Conservation (phyloP, 148 eudicot species). For the Tetragonia tetragonoides region DNA sequence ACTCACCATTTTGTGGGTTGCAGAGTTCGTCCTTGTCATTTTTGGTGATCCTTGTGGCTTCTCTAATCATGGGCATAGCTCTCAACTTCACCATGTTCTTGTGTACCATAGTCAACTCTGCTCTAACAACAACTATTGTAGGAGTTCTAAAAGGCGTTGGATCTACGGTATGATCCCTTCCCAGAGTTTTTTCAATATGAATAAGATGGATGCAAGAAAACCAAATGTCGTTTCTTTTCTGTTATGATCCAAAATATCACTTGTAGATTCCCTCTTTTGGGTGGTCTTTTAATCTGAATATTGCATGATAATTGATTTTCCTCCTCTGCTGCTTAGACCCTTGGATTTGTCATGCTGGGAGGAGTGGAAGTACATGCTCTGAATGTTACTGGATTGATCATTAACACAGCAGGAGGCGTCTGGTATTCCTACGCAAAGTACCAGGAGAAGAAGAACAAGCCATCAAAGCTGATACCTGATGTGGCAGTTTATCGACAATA, state of each 20-base stretch:
- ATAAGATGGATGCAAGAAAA: not conserved
- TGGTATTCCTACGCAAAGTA: slow-evolving; percentile 93
- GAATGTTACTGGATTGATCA: slow-evolving; percentile 71
- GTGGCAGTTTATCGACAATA: slow-evolving; percentile 52
- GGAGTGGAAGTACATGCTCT: slow-evolving; percentile 88
- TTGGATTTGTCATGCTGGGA: slow-evolving; percentile 84
- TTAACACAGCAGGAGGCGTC: slow-evolving; percentile 88
- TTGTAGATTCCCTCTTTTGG: not conserved
- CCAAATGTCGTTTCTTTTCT: not conserved
- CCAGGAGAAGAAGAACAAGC: slow-evolving; percentile 61
- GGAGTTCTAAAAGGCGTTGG: slow-evolving; percentile 99
- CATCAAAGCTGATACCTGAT: slow-evolving; percentile 48
- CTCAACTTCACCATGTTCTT: slow-evolving; percentile 98
- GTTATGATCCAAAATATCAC: not conserved
- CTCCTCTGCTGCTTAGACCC: slow-evolving; percentile 47
- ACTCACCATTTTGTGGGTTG: slow-evolving; percentile 29
- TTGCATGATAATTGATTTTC: slow-evolving; percentile 1
- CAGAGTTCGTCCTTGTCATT: slow-evolving; percentile 79
- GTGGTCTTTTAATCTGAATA: not conserved
- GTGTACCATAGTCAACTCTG: slow-evolving; percentile 95
- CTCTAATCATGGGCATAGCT: slow-evolving; percentile 91
- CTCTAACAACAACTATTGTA: slow-evolving; percentile 90
- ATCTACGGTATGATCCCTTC: slow-evolving; percentile 62
- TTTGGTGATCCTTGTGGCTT: slow-evolving; percentile 55
- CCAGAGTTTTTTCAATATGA: not conserved